Conservation (phyloP, 1,139 yeast species). For the Taiozyma onychis region DNA sequence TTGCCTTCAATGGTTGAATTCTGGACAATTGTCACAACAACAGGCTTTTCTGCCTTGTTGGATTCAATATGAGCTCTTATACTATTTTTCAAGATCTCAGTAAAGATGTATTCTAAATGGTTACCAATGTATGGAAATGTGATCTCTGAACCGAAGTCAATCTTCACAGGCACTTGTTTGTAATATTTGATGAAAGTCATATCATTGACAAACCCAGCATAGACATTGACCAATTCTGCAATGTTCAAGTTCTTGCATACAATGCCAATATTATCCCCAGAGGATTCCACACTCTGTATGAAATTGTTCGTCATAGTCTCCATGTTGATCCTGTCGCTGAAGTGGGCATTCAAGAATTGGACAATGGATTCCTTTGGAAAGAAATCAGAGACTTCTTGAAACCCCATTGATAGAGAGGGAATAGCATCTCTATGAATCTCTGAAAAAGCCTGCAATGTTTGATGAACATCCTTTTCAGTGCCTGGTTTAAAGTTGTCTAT, state of each 20-base stretch:
- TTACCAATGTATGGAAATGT: slow-evolving; percentile 76
- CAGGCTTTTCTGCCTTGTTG: slow-evolving; percentile 46
- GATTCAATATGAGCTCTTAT: slow-evolving; percentile 82
- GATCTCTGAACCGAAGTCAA: slow-evolving; percentile 47
- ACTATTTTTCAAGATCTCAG: slow-evolving; percentile 83
- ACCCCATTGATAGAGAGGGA: slow-evolving; percentile 75
- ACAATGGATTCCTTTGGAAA: slow-evolving; percentile 48
- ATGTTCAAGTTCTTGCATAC: slow-evolving; percentile 61
- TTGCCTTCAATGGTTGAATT: slow-evolving; percentile 29
- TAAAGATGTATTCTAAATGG: slow-evolving; percentile 80
- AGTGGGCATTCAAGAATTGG: slow-evolving; percentile 65
- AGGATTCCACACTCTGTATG: slow-evolving; percentile 48
- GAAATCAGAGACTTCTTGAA: slow-evolving; percentile 62
- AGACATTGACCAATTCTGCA: slow-evolving; percentile 51
- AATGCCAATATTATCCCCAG: slow-evolving; percentile 56
- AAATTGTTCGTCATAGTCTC: slow-evolving; percentile 84
- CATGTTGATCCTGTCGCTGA: slow-evolving; percentile 80
- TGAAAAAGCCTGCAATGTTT: slow-evolving; percentile 57
- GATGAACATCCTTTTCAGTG: slow-evolving; percentile 35
- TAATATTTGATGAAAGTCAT: slow-evolving; percentile 80
- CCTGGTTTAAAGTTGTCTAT: slow-evolving; percentile 6
- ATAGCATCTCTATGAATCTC: slow-evolving; percentile 80
- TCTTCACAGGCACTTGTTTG: slow-evolving; percentile 52
- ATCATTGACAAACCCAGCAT: slow-evolving; percentile 74
- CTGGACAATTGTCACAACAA: slow-evolving; percentile 57